A percentile compares a stretch with the other conserved stretches of the same genome.
phyloP scores from a whole-genome alignment of 768 basidiomycete species.

The Boletus bicolor region DNA sequence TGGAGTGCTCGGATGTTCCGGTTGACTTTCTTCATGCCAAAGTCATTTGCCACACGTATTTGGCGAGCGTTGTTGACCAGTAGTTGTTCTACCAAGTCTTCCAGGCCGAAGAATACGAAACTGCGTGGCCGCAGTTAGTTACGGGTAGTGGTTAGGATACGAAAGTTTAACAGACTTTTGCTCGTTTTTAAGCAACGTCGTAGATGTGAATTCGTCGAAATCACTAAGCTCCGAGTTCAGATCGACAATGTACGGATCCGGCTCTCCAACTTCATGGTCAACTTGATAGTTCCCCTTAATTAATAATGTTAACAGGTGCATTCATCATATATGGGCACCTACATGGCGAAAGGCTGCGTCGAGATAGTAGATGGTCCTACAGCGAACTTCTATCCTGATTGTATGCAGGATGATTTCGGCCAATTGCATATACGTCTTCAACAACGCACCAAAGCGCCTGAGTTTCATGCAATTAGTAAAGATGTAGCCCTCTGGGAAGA shows the following conservation, averaged over 20 bases:
- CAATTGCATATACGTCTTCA: constrained; percentile 88
- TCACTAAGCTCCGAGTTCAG: constrained; percentile 77
- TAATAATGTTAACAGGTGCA: constrained; percentile 7
- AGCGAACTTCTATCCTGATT: constrained; percentile 83
- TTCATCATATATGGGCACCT: constrained; percentile 22
- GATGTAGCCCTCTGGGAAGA: not conserved
- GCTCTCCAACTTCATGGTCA: constrained; percentile 83
- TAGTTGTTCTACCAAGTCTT: constrained; percentile 78
- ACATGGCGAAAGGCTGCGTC: constrained; percentile 77
- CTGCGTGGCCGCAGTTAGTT: constrained; percentile 37
- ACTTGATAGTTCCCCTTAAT: constrained; percentile 79
- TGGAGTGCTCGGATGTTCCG: constrained; percentile 90
- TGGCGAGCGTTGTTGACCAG: constrained; percentile 72
- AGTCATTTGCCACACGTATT: constrained; percentile 64
- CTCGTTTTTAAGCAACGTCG: constrained; percentile 60
- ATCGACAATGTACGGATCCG: constrained; percentile 85
- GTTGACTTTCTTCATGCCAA: constrained; percentile 82
- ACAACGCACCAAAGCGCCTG: constrained; percentile 88
- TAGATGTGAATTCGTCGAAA: constrained; percentile 67
- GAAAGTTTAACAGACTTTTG: constrained; percentile 51
- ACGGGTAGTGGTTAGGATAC: not conserved
- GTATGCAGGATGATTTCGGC: constrained; percentile 84
- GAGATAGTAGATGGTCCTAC: constrained; percentile 77
- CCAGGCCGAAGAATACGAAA: constrained; percentile 85
- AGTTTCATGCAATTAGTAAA: constrained; percentile 6